Conservation (phyloP, 164 flowering plant species). For the Paratinospora sagittata region DNA sequence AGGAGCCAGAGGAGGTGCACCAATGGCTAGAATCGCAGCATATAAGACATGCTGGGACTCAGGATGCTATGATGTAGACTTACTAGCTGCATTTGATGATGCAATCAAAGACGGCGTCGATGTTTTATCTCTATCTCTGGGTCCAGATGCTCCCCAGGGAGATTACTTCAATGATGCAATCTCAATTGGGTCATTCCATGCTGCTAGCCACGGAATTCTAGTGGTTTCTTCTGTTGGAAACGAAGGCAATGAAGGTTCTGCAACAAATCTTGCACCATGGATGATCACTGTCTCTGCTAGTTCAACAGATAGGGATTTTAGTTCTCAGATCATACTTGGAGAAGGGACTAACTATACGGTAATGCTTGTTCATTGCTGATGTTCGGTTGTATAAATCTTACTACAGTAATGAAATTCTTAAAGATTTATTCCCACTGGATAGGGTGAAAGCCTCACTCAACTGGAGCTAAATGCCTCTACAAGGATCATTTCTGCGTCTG, state of each 20-base stretch:
- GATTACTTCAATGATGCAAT: slow-evolving; percentile 76
- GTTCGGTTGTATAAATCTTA: background rate
- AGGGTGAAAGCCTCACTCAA: slow-evolving; percentile 72
- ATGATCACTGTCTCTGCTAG: slow-evolving; percentile 73
- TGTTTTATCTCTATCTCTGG: slow-evolving; percentile 63
- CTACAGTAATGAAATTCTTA: background rate
- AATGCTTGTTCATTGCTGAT: slow-evolving; percentile 7
- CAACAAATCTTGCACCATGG: slow-evolving; percentile 84
- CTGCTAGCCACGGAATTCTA: slow-evolving; percentile 51
- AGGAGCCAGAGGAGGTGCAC: slow-evolving; percentile 85
- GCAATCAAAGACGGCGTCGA: slow-evolving; percentile 78
- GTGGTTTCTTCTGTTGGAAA: slow-evolving; percentile 80
- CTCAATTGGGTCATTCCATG: slow-evolving; percentile 78
- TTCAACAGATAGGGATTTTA: slow-evolving; percentile 74
- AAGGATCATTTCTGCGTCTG: slow-evolving; percentile 57
- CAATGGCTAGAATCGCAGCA: slow-evolving; percentile 69
- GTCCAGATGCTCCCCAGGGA: slow-evolving; percentile 64
- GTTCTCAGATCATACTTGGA: slow-evolving; percentile 50
- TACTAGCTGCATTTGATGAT: slow-evolving; percentile 81
- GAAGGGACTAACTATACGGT: slow-evolving; percentile 42
- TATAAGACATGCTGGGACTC: slow-evolving; percentile 84
- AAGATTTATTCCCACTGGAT: slow-evolving; percentile 7
- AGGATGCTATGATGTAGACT: slow-evolving; percentile 75
- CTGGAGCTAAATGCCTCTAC: slow-evolving; percentile 36
- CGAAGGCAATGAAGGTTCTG: slow-evolving; percentile 51